Base-by-base conservation (phyloP, 345 rosid genomes). In the Leavenworthia alabamica region DNA sequence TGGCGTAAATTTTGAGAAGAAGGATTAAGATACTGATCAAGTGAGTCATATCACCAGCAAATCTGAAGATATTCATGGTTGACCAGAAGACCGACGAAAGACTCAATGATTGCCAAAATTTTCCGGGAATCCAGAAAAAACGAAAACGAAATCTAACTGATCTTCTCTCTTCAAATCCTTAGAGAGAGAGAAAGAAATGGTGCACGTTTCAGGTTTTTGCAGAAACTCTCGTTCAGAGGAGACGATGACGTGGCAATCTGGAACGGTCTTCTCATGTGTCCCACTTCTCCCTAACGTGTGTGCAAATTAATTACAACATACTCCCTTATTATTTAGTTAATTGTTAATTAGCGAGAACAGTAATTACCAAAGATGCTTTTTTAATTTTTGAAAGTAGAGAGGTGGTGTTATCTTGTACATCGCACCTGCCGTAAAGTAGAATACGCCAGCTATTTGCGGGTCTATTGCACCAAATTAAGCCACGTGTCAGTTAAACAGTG, bases 1-100 rank as follows among this genome's bases (percentile, higher is more conserved):
- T 92, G 37, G 96, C 93, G 78, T 92, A 92, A 61, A 92, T 92
- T 81, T 92, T 92, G 79, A 92, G 98, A 66, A 92, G 95, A 63
- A 92, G 90, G 62, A 92, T 86, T 40, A 92, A 73, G 60, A 89
- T 80, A 53, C 95, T 89, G 70, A 80, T 79, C 75, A 92, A 76
- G 79, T 92, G 98, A 74, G 93, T 84, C 96, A 86, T 86, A 64
- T 91, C 98, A 7, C 98, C 98, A 13, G 87, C 83, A 63, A 92
- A 85, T 75, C 98, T 81, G 77, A 92, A 89, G 70, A 92, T 82
- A 75, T 92, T 92, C 98, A 92, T 92, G 71, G 74, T 56, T 76
- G 70, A 71, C 70, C 65, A 56, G 10, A 46, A 39, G 22, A n/a
- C n/a, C n/a, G n/a, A 19, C 8, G n/a, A n/a, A 2, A 39, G 35